Evolutionary conservation across 441 rosid species (phyloP).

Genomic region (Bocquillonia castaneifolia): DNA sequence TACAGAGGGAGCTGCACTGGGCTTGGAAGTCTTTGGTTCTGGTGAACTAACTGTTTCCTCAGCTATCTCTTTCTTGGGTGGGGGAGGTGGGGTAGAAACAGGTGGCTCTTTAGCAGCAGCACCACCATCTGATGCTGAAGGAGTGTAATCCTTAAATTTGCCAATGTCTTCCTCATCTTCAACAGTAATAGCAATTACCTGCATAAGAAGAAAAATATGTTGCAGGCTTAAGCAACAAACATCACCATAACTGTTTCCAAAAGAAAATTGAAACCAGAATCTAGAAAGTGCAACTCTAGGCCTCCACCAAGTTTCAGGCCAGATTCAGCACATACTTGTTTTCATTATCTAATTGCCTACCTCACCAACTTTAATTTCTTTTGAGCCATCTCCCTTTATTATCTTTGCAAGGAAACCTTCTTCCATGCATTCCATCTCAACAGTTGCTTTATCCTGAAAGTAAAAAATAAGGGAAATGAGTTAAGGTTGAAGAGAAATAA

Average conservation of each 20-base stretch:
- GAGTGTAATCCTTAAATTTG: constrained; percentile 83
- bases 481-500: constrained; percentile 1
- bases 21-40: constrained; percentile 55
- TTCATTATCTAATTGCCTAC: constrained; percentile 32
- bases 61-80: constrained; percentile 55
- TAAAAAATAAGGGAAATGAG: constrained; percentile 9
- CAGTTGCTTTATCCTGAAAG: constrained; percentile 86
- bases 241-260: constrained; percentile 6
- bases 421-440: constrained; percentile 99
- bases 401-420: constrained; percentile 96
- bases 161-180: constrained; percentile 83
- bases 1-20: constrained; percentile 42
- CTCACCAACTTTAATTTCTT: constrained; percentile 93
- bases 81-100: constrained; percentile 50
- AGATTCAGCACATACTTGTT: constrained; percentile 1
- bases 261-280: not conserved
- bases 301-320: not conserved
- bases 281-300: not conserved
- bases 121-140: constrained; percentile 44
- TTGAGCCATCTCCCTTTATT: constrained; percentile 74
- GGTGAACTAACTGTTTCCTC: constrained; percentile 51
- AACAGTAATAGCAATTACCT: constrained; percentile 85
- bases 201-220: constrained; percentile 17
- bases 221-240: not conserved
- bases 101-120: constrained; percentile 42